Conservation (phyloP, 768 basidiomycete genomes). For the Dentipellis sp. region DNA sequence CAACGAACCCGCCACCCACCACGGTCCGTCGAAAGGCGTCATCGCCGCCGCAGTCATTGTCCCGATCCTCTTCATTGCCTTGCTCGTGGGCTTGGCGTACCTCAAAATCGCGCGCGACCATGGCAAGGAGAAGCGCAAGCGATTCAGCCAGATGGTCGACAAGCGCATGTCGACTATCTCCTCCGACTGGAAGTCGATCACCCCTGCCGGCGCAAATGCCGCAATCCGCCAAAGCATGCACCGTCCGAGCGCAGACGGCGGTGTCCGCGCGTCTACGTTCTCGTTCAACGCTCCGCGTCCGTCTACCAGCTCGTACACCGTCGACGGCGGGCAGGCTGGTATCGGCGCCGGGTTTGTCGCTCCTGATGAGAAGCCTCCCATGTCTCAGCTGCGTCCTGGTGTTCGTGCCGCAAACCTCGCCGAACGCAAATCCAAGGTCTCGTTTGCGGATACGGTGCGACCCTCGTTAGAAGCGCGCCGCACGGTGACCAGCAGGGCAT, state of each 20-base stretch:
- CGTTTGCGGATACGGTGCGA: slow-evolving; percentile 56
- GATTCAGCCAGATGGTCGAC: slow-evolving; percentile 62
- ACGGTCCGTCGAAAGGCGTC: slow-evolving; percentile 37
- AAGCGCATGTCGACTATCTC: slow-evolving; percentile 80
- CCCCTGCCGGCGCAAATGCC: slow-evolving; percentile 58
- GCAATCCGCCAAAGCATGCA: slow-evolving; percentile 64
- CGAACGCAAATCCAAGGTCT: slow-evolving; percentile 50
- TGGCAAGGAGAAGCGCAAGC: slow-evolving; percentile 41
- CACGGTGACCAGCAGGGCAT: slow-evolving; percentile 31
- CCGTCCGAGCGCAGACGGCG: slow-evolving; percentile 17
- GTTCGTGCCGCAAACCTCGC: slow-evolving; percentile 32
- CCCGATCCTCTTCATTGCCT: slow-evolving; percentile 44
- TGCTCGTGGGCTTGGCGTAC: slow-evolving; percentile 36
- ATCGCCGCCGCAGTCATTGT: slow-evolving; percentile 59
- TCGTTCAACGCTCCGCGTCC: slow-evolving; percentile 49
- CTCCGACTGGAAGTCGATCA: slow-evolving; percentile 68
- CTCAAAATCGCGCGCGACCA: slow-evolving; percentile 44
- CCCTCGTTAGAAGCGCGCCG: slow-evolving; percentile 37
- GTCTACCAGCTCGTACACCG: slow-evolving; percentile 27
- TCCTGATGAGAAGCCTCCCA: slow-evolving; percentile 15
- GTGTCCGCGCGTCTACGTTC: slow-evolving; percentile 38
- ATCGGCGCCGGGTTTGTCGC: slow-evolving; percentile 25
- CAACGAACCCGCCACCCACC: slow-evolving; percentile 21
- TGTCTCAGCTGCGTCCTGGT: slow-evolving; percentile 44
- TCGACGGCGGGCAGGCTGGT: slow-evolving; percentile 36